Base-by-base conservation (phyloP, 805 yeast species). In the Metschnikowia santaceciliae region DNA sequence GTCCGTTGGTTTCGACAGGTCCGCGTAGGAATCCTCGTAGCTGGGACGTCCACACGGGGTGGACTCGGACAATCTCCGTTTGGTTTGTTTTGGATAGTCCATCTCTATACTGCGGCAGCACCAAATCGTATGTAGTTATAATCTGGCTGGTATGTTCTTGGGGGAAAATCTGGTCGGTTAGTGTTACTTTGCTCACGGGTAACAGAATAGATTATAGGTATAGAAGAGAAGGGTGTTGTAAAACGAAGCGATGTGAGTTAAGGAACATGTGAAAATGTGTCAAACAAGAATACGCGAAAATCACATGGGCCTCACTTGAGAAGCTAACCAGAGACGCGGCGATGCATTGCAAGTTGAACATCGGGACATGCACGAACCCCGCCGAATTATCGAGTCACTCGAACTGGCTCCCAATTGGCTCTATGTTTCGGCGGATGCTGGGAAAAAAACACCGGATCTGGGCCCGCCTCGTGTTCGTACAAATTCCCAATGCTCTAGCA, bases 1-100 rank as follows among this genome's bases (percentile, higher is more conserved):
- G 6, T 17, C 10, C 6, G 13, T 4, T 13, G 46, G 22, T 15
- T 42, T 32, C 10, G 32, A n/a, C 10, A n/a, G 19, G 15, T 33
- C 46, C 33, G 46, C n/a, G 26, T 10, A 42, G 8, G 32, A 42
- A 3, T 47, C 52, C 17, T 34, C 33, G 15, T 38, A 32, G 11
- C 17, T 36, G 7, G 54, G 51, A 1, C 50, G 51, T 6, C 45
- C 54, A 7, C 49, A 14, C 34, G 7, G 37, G 20, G 45, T 17
- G 6, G 49, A 22, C n/a, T 55, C 58, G 3, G 57, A 53, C 14
- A 53, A 41, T 35, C 42, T 53, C 42, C 58, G 46, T 34, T 55
- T 55, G 32, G 37, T 37, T 32, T 46, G 57, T 32, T 46, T 55
- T 8, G 54, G 34, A 22, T 32, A 44, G 46, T 39, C 48, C 58